phyloP scores from a whole-genome alignment of 164 flowering plant genomes.

The Stephania cephalantha region DNA sequence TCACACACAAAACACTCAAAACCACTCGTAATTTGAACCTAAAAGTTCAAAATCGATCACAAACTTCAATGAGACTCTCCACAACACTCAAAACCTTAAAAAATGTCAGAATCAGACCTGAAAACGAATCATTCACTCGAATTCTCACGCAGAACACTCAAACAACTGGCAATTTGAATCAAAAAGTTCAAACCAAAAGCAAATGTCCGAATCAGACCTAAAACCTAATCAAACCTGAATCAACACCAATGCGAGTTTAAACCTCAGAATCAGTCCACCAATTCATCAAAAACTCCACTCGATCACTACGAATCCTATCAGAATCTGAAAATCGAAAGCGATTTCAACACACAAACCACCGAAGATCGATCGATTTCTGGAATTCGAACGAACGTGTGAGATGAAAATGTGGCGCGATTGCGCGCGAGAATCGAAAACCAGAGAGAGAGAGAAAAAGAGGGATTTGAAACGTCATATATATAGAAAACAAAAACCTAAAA shows the following conservation, averaged over 20 bases:
- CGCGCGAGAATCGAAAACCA: not conserved
- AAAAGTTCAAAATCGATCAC: no score
- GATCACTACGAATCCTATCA: not conserved
- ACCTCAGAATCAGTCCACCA: not conserved
- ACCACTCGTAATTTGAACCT: no score
- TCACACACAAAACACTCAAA: no score
- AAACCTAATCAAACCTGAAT: not conserved
- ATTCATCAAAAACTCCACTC: not conserved
- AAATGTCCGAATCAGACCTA: not conserved
- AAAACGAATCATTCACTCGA: not conserved
- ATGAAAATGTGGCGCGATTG: not conserved
- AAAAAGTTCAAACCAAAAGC: not conserved
- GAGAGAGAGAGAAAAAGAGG: constrained; percentile 1
- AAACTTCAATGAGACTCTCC: not conserved
- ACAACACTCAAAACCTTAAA: not conserved
- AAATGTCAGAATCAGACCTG: not conserved
- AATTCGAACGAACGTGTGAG: not conserved
- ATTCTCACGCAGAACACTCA: no score
- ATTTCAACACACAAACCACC: not conserved
- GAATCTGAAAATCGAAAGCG: not conserved
- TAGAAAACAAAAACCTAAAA: constrained; percentile 2
- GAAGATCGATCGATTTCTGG: not conserved
- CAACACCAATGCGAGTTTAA: not conserved
- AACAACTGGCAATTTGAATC: no score
- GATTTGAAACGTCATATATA: constrained; percentile 6